Evolutionary conservation across 441 rosid genomes (phyloP), one percentile per base, ranked within the genome.

Genomic region (Pelargonium australe): DNA sequence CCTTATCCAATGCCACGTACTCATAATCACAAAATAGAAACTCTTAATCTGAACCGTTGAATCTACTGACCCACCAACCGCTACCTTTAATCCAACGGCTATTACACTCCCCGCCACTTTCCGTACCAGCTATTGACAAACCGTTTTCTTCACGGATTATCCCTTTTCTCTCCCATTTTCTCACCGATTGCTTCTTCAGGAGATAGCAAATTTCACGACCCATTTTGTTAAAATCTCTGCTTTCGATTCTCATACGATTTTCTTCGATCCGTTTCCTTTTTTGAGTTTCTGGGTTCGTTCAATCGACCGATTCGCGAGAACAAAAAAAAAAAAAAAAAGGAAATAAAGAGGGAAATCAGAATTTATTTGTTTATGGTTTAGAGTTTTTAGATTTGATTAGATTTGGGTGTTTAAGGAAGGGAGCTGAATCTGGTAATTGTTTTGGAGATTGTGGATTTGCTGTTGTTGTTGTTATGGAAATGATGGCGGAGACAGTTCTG

Each of bases 401-500:
- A 47, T 47, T n/a, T 47, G 53, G 53, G 53, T 10, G 53, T 47
- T 47, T 47, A 3, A 3, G 4, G 11, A 47, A n/a, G 12, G 53
- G 13, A 9, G 53, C 53, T 47, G 11, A 47, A 11, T 47, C 53
- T 23, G 25, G 13, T 47, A 9, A 3, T 47, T 47, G 11, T n/a
- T 47, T 47, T 11, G 53, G 53, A 47, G 53, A 47, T 47, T 47
- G 3, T 47, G 53, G 53, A 47, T 47, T 47, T 47, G n/a, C n/a
- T 47, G 13, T 47, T 5, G 53, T 4, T 47, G 53, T 23, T 23
- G 25, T 23, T 23, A 23, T 23, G 25, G 12, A 9, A 47, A 12
- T 47, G 63, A 88, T 86, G 92, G 85, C 89, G 8, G 87, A 73
- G 53, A 47, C 13, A 65, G 83, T 84, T 64, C 67, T 87, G 71